phyloP scores from a whole-genome alignment of 352 stramenopile species.

The Globisporangium spiculum region DNA sequence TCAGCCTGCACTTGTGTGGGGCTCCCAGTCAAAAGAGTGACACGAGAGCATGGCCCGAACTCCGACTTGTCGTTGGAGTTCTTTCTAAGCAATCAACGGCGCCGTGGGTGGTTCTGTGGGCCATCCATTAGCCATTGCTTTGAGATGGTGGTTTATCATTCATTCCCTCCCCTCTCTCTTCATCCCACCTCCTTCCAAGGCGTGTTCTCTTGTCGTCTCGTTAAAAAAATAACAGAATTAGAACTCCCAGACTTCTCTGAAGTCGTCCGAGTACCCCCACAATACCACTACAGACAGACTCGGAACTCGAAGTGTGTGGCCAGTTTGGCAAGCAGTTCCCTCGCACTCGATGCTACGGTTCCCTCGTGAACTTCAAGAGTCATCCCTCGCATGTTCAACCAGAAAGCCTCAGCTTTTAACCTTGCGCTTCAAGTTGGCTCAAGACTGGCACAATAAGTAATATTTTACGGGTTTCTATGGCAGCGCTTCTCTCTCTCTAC shows the following conservation, averaged over 20 bases:
- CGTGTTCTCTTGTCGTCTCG: neutral
- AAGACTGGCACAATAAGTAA: neutral
- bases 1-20: neutral
- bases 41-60: neutral
- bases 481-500: conserved; percentile 4
- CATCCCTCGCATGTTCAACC: neutral
- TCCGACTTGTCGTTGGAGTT: neutral
- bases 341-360: neutral
- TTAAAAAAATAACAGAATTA: neutral
- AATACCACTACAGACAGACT: neutral
- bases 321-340: neutral
- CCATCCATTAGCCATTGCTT: neutral
- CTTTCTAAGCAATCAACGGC: neutral
- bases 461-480: neutral
- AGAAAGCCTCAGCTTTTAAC: neutral
- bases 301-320: neutral
- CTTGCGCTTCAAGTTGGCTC: neutral
- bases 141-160: neutral
- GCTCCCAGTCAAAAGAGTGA: neutral
- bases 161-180: neutral
- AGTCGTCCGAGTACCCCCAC: neutral
- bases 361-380: neutral
- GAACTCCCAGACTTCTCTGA: neutral
- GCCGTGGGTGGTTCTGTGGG: neutral
- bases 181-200: neutral